Percentiles rank a stretch among this genome's conserved stretches.
These are phyloP conservation scores for Rosellinia necatrix DNA, from an alignment of 2,329 filamentous ascomycete genomes.

Conservation along the genomic window DNA sequence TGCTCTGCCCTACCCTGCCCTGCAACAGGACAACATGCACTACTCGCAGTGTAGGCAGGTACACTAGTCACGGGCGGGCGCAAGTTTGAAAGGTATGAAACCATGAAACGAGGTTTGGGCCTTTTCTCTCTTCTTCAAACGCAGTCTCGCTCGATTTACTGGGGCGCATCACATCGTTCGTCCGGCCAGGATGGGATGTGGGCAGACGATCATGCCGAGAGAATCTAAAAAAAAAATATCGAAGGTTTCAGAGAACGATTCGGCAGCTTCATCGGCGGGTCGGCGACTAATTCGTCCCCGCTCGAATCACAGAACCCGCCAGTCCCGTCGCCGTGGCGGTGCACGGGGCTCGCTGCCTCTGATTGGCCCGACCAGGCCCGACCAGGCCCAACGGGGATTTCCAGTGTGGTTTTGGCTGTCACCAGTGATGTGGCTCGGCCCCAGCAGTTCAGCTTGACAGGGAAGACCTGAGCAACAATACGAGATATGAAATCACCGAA, in stretches of 20 bases:
- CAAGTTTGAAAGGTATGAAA: conserved; percentile 2
- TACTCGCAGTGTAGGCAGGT: too few species aligned
- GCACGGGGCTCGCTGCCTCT: conserved; percentile 2
- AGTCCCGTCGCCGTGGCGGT: conserved; percentile 18
- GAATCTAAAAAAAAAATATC: not conserved
- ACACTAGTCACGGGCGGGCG: too few species aligned
- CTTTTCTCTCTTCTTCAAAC: conserved; percentile 5
- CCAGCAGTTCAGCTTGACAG: conserved; percentile 15
- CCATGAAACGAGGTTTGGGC: not conserved
- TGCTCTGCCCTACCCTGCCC: too few species aligned
- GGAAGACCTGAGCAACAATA: too few species aligned
- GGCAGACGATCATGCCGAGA: conserved; percentile 22
- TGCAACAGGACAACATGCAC: too few species aligned
- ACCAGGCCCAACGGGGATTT: too few species aligned
- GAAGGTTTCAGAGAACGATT: conserved; percentile 19
- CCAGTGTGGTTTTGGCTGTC: not conserved
- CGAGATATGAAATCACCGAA: not conserved
- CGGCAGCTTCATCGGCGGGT: conserved; percentile 5
- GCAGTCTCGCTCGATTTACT: not conserved
- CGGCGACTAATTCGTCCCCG: conserved; percentile 4
- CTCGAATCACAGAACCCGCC: not conserved
- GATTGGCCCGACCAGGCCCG: conserved; percentile 7
- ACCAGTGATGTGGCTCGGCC: conserved; percentile 23
- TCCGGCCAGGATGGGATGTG: conserved; percentile 8
- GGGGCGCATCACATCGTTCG: not conserved